These are phyloP conservation scores for Spathaspora sp. DNA, from an alignment of 1,139 yeast species.

Conservation along the genomic window DNA sequence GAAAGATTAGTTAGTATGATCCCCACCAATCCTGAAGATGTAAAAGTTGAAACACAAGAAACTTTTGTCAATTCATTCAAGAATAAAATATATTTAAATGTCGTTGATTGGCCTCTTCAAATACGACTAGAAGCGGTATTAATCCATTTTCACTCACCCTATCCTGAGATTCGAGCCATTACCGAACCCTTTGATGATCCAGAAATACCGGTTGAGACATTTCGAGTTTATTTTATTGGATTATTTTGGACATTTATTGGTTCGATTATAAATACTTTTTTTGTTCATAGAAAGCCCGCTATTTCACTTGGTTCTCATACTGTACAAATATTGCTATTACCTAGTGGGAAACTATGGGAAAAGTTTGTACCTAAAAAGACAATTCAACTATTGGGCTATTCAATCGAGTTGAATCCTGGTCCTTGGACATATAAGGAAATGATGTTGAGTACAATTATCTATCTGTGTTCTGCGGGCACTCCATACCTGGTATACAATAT, in stretches of 20 bases:
- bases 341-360: slow-evolving; percentile 46
- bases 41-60: slow-evolving; percentile 12
- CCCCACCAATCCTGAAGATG: slow-evolving; percentile 17
- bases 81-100: slow-evolving; percentile 28
- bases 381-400: slow-evolving; percentile 21
- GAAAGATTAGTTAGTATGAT: slow-evolving; percentile 28
- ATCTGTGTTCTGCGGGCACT: slow-evolving; percentile 45
- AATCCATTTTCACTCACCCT: slow-evolving; percentile 46
- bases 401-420: slow-evolving; percentile 40
- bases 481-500: slow-evolving; percentile 48
- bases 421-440: slow-evolving; percentile 69
- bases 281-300: slow-evolving; percentile 44
- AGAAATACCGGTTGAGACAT: slow-evolving; percentile 37
- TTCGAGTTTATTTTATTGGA: slow-evolving; percentile 42
- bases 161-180: slow-evolving; percentile 46
- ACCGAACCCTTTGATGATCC: slow-evolving; percentile 48
- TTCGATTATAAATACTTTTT: slow-evolving; percentile 42
- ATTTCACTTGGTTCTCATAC: slow-evolving; percentile 41
- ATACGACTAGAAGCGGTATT: slow-evolving; percentile 40
- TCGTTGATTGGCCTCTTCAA: slow-evolving; percentile 37
- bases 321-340: slow-evolving; percentile 40
- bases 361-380: slow-evolving; percentile 28
- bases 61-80: slow-evolving; percentile 16
- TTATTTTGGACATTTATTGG: slow-evolving; percentile 45
- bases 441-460: slow-evolving; percentile 50